Base-by-base conservation (phyloP, 352 stramenopile genomes). In the Aphanomyces astaci region DNA sequence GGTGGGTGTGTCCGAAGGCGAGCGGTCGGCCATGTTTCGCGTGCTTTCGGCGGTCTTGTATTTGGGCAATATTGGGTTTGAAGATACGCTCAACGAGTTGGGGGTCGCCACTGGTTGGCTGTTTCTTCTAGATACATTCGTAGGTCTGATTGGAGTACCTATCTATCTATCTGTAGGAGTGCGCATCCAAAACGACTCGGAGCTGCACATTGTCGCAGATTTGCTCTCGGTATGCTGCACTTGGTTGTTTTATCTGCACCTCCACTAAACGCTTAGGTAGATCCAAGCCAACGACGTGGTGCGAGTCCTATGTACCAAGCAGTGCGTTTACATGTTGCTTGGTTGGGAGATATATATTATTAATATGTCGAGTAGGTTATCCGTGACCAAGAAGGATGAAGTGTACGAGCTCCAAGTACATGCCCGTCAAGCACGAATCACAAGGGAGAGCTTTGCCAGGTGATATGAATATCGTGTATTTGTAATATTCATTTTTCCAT, bases 31-130 rank as follows among this genome's bases (percentile, higher is more conserved):
- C 10, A 75, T 92, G 53, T 89, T 90, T 57, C 73, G 75, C 31
- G 64, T 88, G 19, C 66, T 92, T 17, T 88, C 81, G 65, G 82
- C 84, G 15, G 76, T 89, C 24, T 65, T 92, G 3, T 89, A 83
- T 81, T 73, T 92, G 10, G 82, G 82, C 15, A 92, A 92, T 43
- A 65, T 92, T 30, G 70, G 77, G 2, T 82, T 92, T 49, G 56
- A 75, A 40, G 62, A 68, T 28, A 52, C 22, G 19, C 33, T 46
- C 5, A 68, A 68, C 51, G 22, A 25, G 2, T 32, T 43, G n/a
- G 62, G 62, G 19, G 62, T 68, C 13, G 62, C 62, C 3, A 59
- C 51, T 36, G 51, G 51, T 59, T 3, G n/a, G n/a, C n/a, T n/a
- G n/a, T n/a, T n/a, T n/a, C n/a, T n/a, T n/a, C n/a, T n/a, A n/a